phyloP scores from a whole-genome alignment of 805 yeast genomes.

The Schwanniomyces pseudopolymorphus region DNA sequence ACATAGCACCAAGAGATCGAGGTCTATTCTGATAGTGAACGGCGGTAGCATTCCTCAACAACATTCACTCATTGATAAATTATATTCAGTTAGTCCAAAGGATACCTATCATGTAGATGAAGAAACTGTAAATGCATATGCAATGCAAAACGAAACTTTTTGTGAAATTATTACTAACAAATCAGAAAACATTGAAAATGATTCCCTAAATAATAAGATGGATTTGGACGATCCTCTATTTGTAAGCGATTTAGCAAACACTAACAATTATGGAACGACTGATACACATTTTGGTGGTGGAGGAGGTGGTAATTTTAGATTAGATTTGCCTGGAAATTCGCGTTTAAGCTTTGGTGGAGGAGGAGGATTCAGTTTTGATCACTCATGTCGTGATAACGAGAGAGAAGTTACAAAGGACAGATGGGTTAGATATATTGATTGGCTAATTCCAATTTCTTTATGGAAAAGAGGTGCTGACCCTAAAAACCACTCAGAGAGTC shows the following conservation, averaged over 20 bases:
- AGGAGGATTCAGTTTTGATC: slow-evolving; percentile 24
- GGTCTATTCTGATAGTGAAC: not conserved
- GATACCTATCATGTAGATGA: slow-evolving; percentile 35
- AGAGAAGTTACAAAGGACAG: not conserved
- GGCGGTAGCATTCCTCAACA: slow-evolving; percentile 10
- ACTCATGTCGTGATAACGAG: slow-evolving; percentile 2
- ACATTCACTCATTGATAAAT: slow-evolving; percentile 29
- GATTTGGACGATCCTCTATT: not conserved
- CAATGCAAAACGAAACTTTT: not conserved
- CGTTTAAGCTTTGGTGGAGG: slow-evolving; percentile 22
- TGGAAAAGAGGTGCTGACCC: not conserved
- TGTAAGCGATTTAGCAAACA: not conserved
- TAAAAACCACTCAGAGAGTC: not conserved
- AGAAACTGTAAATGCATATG: slow-evolving; percentile 8
- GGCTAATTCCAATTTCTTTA: not conserved
- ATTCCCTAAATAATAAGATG: not conserved
- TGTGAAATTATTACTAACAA: not conserved
- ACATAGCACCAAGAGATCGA: not conserved
- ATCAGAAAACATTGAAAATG: not conserved
- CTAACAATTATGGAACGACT: not conserved
- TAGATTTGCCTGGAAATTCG: slow-evolving; percentile 19
- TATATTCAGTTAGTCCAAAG: slow-evolving; percentile 41
- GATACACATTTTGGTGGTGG: slow-evolving; percentile 20
- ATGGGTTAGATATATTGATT: not conserved
- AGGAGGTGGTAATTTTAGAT: slow-evolving; percentile 23